Evolutionary conservation across 2,329 filamentous ascomycete genomes (phyloP), one percentile per base, ranked within the genome.

Genomic region (Capronia coronata): DNA sequence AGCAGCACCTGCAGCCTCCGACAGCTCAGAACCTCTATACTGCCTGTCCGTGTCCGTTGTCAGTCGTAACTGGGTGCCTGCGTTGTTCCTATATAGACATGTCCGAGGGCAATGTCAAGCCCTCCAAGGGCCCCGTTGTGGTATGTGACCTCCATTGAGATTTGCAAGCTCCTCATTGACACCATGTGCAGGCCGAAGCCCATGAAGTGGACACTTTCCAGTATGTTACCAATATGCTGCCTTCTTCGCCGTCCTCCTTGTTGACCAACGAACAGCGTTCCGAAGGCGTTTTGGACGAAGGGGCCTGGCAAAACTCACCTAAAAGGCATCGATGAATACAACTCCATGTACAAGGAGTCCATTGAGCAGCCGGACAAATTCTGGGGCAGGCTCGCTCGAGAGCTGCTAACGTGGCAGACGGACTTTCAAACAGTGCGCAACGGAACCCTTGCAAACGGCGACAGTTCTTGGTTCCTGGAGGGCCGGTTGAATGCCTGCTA

Each of bases 381-480:
- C 75, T 98, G 91, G 90, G 89, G 77, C 54, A 78, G 78, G 59
- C 77, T 85, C 67, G 93, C 90, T 43, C 86, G 89, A 57, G 89
- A 97, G 63, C 81, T 96, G 47, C 79, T 98, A 61, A 83, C 85
- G 43, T 98, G 93, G 86, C 83, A 88, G 59, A 79, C 79, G 59
- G 91, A 97, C 66, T 98, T 98, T 71, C 74, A 94, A 68, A 97
- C 90, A 10, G 89, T 94, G 46, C 82, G 82, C 67, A 79, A 77
- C 52, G 93, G 93, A 54, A 82, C 81, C 23, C 79, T 98, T 49
- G 68, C 68, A 46, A 76, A 85, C 56, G 93, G 93, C 61, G 90
- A 98, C 73, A 84, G 78, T 64, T 86, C 89, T 56, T 98, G 93
- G 91, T 98, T 97, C 67, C 72, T 90, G 54, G 93, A 96, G 74